Evolutionary conservation across 305 asterid genomes (phyloP).

Genomic region (Solanum hybrid): DNA sequence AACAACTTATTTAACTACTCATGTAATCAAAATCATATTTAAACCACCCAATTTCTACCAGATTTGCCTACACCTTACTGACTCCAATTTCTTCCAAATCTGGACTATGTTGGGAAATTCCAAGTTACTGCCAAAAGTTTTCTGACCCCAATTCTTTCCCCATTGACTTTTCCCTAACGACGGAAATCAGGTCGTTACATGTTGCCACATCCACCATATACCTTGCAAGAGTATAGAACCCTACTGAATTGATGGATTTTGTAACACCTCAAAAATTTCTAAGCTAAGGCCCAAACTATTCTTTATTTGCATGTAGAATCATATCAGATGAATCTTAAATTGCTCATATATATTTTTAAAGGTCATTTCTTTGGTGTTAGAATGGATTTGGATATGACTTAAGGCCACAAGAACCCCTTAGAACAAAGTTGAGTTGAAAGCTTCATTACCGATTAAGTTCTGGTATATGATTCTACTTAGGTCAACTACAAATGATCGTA

Average conservation of each 20-base stretch:
- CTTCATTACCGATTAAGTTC: neutral
- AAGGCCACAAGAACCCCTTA: neutral
- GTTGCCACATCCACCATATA: neutral
- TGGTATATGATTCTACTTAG: neutral
- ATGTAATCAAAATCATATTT: too few species aligned
- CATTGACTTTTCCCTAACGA: too few species aligned
- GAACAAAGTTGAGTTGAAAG: neutral
- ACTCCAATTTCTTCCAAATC: too few species aligned
- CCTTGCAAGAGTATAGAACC: neutral
- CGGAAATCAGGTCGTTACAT: too few species aligned
- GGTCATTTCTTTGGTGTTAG: neutral
- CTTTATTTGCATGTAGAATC: neutral
- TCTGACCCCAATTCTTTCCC: too few species aligned
- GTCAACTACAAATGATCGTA: neutral
- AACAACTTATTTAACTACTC: too few species aligned
- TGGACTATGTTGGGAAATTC: too few species aligned
- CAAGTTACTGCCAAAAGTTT: too few species aligned
- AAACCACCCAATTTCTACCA: too few species aligned
- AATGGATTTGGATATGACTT: neutral
- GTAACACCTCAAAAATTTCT: neutral
- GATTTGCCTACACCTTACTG: too few species aligned
- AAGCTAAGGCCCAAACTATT: neutral
- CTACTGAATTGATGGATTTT: neutral
- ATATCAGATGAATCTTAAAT: neutral
- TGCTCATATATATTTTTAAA: neutral